These are phyloP conservation scores for Coemansia sp. DNA, from an alignment of 192 early-diverging fungal species.

Conservation along the genomic window DNA sequence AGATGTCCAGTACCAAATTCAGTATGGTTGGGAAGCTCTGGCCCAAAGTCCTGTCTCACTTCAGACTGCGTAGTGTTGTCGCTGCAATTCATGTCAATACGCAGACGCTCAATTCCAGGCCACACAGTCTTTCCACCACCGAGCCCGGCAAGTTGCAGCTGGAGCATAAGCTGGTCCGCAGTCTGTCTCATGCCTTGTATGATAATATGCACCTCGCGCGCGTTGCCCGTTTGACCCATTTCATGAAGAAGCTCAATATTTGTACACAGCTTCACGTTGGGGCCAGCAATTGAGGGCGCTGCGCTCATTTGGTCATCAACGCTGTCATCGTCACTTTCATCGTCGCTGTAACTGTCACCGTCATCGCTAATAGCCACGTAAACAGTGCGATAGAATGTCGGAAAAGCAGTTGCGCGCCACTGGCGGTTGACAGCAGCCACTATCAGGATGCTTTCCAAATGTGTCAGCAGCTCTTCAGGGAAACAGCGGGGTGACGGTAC, in stretches of 20 bases:
- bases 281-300: neutral
- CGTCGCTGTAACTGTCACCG: too few species aligned
- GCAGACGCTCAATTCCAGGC: neutral
- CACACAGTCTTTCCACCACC: neutral
- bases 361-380: neutral
- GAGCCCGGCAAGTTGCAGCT: neutral
- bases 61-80: neutral
- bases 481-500: neutral
- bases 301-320: neutral
- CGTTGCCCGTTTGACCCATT: neutral
- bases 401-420: slow-evolving; percentile 14
- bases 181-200: neutral
- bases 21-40: too few species aligned
- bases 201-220: slow-evolving; percentile 1
- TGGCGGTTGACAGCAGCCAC: slow-evolving; percentile 4
- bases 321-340: too few species aligned
- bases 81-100: neutral
- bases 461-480: neutral
- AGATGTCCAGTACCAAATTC: too few species aligned
- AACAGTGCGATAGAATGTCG: slow-evolving; percentile 7
- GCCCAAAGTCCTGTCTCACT: too few species aligned
- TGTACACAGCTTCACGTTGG: neutral
- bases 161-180: neutral
- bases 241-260: neutral
- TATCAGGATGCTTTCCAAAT: neutral